Conservation (phyloP, 208 protist species). For the Trypanosoma lewisi region DNA sequence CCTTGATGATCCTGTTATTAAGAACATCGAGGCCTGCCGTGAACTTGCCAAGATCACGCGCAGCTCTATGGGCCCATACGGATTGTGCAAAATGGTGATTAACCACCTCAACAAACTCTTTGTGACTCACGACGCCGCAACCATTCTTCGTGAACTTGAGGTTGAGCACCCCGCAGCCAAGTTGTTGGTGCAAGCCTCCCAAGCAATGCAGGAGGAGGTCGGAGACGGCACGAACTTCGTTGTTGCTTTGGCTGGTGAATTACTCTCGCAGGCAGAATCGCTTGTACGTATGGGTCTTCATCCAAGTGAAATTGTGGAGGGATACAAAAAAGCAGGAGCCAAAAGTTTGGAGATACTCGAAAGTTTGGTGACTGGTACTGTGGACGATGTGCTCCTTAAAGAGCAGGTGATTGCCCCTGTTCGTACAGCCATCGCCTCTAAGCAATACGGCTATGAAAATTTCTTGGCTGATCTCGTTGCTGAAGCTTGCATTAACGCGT, state of each 20-base stretch:
- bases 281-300: slow-evolving; percentile 98
- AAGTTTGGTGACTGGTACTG: slow-evolving; percentile 52
- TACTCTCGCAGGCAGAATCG: slow-evolving; percentile 96
- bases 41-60: slow-evolving; percentile 96
- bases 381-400: slow-evolving; percentile 84
- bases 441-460: slow-evolving; percentile 97
- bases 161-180: slow-evolving; percentile 99
- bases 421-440: slow-evolving; percentile 89
- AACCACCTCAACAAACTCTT: slow-evolving; percentile 99
- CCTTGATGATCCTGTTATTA: slow-evolving; percentile 96
- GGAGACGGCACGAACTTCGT: slow-evolving; percentile 99
- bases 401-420: slow-evolving; percentile 74
- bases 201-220: slow-evolving; percentile 98
- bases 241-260: slow-evolving; percentile 97
- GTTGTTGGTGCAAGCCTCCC: slow-evolving; percentile 98
- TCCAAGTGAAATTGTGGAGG: slow-evolving; percentile 97
- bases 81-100: slow-evolving; percentile 99
- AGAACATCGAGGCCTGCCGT: slow-evolving; percentile 98
- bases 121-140: slow-evolving; percentile 99
- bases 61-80: slow-evolving; percentile 98
- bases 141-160: slow-evolving; percentile 99
- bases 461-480: slow-evolving; percentile 94
- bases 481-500: slow-evolving; percentile 96
- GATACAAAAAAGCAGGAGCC: slow-evolving; percentile 95
- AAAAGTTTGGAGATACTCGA: slow-evolving; percentile 93